A percentile compares a stretch with the other conserved stretches of the same genome.
Evolutionary conservation across 805 yeast species (phyloP).

Genomic region (Kodamaea hsintzibuensis): DNA sequence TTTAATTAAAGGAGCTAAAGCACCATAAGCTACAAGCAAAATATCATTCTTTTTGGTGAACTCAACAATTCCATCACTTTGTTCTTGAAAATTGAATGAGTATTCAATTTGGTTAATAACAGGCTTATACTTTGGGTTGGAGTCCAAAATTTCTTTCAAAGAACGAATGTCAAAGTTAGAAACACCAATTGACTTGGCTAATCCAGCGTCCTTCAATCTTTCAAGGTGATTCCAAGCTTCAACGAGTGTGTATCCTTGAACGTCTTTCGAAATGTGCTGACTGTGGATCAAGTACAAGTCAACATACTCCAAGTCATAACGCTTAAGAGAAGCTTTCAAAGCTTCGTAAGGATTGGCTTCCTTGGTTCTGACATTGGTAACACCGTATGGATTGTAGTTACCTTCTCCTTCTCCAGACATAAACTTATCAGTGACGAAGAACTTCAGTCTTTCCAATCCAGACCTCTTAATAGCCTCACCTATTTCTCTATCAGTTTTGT

Average conservation of each 20-base stretch:
- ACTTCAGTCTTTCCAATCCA: slow-evolving; percentile 40
- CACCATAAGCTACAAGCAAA: slow-evolving; percentile 66
- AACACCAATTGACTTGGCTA: slow-evolving; percentile 75
- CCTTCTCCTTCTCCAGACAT: slow-evolving; percentile 20
- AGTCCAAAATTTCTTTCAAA: slow-evolving; percentile 68
- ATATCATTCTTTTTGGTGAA: slow-evolving; percentile 63
- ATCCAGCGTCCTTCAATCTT: slow-evolving; percentile 58
- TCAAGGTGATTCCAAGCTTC: slow-evolving; percentile 76
- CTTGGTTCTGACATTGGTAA: slow-evolving; percentile 5
- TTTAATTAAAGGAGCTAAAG: slow-evolving; percentile 79
- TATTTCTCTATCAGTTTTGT: slow-evolving; percentile 58
- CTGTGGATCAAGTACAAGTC: slow-evolving; percentile 54
- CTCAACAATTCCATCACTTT: slow-evolving; percentile 66
- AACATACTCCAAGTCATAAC: slow-evolving; percentile 45
- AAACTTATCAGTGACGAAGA: slow-evolving; percentile 64
- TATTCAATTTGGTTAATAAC: slow-evolving; percentile 85
- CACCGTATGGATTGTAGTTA: slow-evolving; percentile 34
- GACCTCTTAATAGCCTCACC: slow-evolving; percentile 49
- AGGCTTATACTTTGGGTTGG: slow-evolving; percentile 63
- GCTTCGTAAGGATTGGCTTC: slow-evolving; percentile 41
- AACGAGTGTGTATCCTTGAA: slow-evolving; percentile 39
- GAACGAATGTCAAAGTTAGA: slow-evolving; percentile 74
- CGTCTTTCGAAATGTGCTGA: slow-evolving; percentile 35
- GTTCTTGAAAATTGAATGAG: slow-evolving; percentile 85
- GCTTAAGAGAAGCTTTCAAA: slow-evolving; percentile 37